Conservation (phyloP, 148 eudicot genomes). For the Vaccinium myrtillus region DNA sequence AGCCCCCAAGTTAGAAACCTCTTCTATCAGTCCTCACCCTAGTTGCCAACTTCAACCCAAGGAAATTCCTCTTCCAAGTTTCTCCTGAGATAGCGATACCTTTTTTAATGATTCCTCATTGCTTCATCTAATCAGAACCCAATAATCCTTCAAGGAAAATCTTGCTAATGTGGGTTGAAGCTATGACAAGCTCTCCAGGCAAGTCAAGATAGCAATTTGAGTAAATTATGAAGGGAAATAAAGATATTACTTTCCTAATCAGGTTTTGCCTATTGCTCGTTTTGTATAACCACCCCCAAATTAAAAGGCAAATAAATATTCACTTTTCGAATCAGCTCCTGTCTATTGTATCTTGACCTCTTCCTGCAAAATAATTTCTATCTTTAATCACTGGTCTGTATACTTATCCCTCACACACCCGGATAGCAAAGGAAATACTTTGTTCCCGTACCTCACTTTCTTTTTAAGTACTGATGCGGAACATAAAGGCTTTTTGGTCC, state of each 20-base stretch:
- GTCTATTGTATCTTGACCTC: neutral
- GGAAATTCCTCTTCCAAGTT: neutral
- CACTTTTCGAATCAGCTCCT: neutral
- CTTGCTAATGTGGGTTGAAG: neutral
- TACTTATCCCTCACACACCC: neutral
- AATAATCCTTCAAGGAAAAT: neutral
- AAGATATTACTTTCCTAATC: neutral
- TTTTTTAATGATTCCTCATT: neutral
- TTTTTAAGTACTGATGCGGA: neutral
- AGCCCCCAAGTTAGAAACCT: neutral
- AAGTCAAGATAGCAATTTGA: neutral
- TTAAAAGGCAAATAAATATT: neutral
- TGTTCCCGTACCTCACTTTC: neutral
- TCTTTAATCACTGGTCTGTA: neutral
- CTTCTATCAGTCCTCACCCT: neutral
- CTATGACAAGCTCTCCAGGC: neutral
- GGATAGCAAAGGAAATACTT: neutral
- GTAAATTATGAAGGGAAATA: neutral
- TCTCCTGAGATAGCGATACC: neutral
- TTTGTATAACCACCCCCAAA: neutral
- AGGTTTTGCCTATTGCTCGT: no score
- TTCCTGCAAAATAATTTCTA: neutral
- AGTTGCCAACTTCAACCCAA: neutral
- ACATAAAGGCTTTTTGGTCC: no score
- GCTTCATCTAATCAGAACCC: neutral